phyloP scores from a whole-genome alignment of 306 rosid species.

The Cucurbita ficifolia region DNA sequence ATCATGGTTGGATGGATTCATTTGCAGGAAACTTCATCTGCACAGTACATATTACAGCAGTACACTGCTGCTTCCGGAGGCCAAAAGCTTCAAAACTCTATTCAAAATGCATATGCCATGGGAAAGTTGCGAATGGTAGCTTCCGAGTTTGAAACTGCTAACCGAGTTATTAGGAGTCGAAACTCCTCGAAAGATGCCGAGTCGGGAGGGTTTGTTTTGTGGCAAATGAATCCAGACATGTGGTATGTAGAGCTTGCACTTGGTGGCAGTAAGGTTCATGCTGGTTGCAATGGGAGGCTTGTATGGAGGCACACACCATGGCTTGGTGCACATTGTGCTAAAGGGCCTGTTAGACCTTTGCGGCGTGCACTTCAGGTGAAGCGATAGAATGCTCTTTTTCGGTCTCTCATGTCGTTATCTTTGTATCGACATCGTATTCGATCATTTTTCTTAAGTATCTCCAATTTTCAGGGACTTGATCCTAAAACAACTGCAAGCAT shows the following conservation, averaged over 20 bases:
- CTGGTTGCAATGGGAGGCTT: conserved; percentile 90
- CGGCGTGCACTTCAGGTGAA: conserved; percentile 71
- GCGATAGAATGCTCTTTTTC: neutral
- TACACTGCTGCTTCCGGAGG: conserved; percentile 90
- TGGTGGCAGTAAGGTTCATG: conserved; percentile 95
- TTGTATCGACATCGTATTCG: neutral
- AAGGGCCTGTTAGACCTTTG: conserved; percentile 92
- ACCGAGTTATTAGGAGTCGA: conserved; percentile 51
- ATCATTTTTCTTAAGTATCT: neutral
- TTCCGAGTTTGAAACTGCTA: conserved; percentile 86
- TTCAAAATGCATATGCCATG: conserved; percentile 87
- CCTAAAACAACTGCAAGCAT: conserved; percentile 96
- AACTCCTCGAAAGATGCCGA: conserved; percentile 80
- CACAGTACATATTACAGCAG: conserved; percentile 93
- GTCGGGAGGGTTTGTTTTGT: conserved; percentile 85
- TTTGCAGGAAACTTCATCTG: conserved; percentile 87
- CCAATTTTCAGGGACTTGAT: conserved; percentile 59
- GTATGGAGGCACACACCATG: conserved; percentile 99
- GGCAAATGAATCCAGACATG: conserved; percentile 99
- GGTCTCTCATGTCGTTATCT: neutral
- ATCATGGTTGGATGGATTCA: neutral
- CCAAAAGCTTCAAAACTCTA: conserved; percentile 65
- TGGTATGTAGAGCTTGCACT: conserved; percentile 99
- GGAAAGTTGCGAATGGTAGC: conserved; percentile 95
- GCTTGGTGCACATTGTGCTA: conserved; percentile 95